These are phyloP conservation scores for Lactarius psammicola DNA, from an alignment of 768 basidiomycete species.

Conservation along the genomic window DNA sequence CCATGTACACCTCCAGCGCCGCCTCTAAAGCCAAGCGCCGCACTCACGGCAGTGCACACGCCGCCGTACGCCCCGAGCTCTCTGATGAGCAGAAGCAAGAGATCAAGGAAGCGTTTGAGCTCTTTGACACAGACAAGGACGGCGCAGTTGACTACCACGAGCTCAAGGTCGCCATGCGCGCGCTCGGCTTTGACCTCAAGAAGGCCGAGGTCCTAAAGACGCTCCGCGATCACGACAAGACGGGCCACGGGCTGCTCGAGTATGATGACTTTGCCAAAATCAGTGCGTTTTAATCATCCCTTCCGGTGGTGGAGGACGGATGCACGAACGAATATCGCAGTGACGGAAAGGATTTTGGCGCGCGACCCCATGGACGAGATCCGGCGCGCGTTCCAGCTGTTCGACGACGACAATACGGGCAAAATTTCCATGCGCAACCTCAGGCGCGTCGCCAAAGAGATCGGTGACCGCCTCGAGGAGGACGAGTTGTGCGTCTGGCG, in stretches of 20 bases:
- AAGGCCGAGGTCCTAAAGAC: conserved; percentile 97
- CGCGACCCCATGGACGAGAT: conserved; percentile 98
- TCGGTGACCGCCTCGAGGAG: conserved; percentile 92
- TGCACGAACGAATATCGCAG: conserved; percentile 42
- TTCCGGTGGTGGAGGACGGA: background rate
- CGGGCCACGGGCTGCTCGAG: conserved; percentile 79
- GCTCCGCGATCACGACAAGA: conserved; percentile 86
- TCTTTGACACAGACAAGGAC: conserved; percentile 99
- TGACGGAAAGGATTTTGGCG: conserved; percentile 90
- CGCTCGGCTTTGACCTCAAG: conserved; percentile 96
- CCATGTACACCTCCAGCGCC: conserved; percentile 60
- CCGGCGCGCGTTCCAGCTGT: conserved; percentile 90
- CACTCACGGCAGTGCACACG: conserved; percentile 37
- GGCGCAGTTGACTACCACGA: conserved; percentile 97
- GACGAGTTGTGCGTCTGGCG: conserved; percentile 84
- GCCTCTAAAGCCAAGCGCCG: conserved; percentile 67
- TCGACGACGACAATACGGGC: conserved; percentile 94
- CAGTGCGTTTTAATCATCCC: conserved; percentile 50
- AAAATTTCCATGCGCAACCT: conserved; percentile 92
- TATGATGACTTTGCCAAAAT: conserved; percentile 94
- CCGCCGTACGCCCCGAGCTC: conserved; percentile 77
- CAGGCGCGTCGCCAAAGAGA: conserved; percentile 91
- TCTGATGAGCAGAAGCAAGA: conserved; percentile 91
- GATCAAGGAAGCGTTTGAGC: conserved; percentile 97
- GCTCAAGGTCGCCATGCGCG: conserved; percentile 97